phyloP scores from a whole-genome alignment of 2,329 filamentous ascomycete species.

The Blumeriella jaapii region DNA sequence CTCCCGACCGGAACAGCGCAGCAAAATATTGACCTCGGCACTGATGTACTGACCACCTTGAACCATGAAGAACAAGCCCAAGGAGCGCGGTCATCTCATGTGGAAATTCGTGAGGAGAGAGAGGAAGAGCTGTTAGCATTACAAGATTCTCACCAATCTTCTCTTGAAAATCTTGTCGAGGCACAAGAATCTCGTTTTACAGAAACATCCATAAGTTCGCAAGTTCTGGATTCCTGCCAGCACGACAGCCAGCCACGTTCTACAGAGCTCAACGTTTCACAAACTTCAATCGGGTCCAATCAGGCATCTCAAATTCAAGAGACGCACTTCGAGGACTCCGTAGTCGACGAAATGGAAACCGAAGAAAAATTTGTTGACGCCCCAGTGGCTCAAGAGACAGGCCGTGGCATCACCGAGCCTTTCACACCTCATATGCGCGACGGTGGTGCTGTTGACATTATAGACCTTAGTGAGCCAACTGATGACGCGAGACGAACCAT shows the following conservation, averaged over 20 bases:
- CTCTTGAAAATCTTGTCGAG: conserved; percentile 6
- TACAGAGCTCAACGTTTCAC: neutral
- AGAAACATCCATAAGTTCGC: conserved; percentile 19
- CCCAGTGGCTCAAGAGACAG: neutral
- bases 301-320: neutral
- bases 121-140: no score
- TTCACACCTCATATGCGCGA: conserved; percentile 1
- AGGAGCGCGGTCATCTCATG: no score
- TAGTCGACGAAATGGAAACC: neutral
- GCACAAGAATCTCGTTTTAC: conserved; percentile 21
- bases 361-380: neutral
- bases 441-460: neutral
- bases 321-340: neutral
- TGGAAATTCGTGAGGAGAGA: no score
- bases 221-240: conserved; percentile 9
- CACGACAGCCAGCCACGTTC: conserved; percentile 2
- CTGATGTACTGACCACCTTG: no score
- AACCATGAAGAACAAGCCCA: no score
- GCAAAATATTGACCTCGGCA: conserved; percentile 2
- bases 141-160: no score
- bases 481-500: conserved; percentile 29
- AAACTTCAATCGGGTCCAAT: no score
- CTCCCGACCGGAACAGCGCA: conserved; percentile 13
- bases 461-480: conserved; percentile 23
- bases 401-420: neutral